A percentile compares a stretch with the other conserved stretches of the same genome.
phyloP scores from a whole-genome alignment of 2,329 filamentous ascomycete species.

The Chaetomiaceae sp. region DNA sequence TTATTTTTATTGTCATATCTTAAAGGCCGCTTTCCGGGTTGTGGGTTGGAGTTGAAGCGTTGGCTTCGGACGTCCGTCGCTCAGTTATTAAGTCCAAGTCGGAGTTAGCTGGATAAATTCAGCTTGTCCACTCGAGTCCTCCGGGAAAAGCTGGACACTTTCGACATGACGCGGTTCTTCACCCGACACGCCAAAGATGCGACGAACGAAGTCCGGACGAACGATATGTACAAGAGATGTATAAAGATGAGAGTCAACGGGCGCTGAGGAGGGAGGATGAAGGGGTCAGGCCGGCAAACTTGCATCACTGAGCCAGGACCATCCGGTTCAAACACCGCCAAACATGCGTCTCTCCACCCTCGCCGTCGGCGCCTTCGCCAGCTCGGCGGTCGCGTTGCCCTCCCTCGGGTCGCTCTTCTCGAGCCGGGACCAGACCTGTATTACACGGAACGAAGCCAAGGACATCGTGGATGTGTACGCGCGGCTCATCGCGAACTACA shows the following conservation, averaged over 20 bases:
- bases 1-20: conserved; percentile 7
- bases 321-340: neutral
- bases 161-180: neutral
- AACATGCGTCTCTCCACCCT: conserved; percentile 23
- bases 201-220: neutral
- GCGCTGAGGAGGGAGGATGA: neutral
- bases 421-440: conserved; percentile 18
- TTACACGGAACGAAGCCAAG: conserved; percentile 24
- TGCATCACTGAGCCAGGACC: neutral
- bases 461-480: conserved; percentile 27
- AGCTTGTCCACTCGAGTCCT: conserved; percentile 15
- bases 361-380: conserved; percentile 18
- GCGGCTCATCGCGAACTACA: conserved; percentile 28
- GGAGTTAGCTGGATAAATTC: conserved; percentile 24
- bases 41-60: conserved; percentile 4
- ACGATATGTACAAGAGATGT: conserved; percentile 9
- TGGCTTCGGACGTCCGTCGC: conserved; percentile 21
- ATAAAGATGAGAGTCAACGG: conserved; percentile 11
- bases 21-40: too few species aligned
- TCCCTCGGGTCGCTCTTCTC: conserved; percentile 14
- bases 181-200: neutral
- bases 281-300: neutral
- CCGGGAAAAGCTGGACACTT: conserved; percentile 2
- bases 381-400: conserved; percentile 22
- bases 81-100: conserved; percentile 19